phyloP scores from a whole-genome alignment of 192 early-diverging fungal genomes.

The Coemansia sp. region DNA sequence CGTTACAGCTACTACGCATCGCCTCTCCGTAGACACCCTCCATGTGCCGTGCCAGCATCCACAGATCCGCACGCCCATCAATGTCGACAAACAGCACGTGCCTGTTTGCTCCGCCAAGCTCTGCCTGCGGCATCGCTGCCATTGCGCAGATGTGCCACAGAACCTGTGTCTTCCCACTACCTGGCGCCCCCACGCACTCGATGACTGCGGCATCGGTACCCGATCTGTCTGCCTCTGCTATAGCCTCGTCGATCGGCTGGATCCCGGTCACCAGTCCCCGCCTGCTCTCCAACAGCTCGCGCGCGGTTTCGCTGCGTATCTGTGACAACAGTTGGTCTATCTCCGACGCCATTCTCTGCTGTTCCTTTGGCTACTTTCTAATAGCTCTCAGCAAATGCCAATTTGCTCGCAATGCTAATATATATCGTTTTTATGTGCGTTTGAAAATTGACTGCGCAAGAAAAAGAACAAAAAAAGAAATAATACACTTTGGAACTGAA shows the following conservation, averaged over 20 bases:
- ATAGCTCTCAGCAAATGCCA: too few species aligned
- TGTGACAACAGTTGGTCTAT: constrained; percentile 31
- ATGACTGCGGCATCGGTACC: constrained; percentile 9
- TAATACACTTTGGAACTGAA: too few species aligned
- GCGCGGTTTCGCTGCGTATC: constrained; percentile 27
- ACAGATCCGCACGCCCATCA: constrained; percentile 28
- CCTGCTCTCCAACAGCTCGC: constrained; percentile 5
- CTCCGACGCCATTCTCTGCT: constrained; percentile 22
- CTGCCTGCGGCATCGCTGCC: constrained; percentile 5
- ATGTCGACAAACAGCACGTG: constrained; percentile 34
- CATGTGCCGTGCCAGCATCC: constrained; percentile 15
- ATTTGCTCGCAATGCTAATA: too few species aligned
- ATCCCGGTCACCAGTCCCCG: not conserved
- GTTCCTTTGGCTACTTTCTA: not conserved
- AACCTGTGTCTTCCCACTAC: constrained; percentile 46
- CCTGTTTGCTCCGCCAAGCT: not conserved
- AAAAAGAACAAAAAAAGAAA: not conserved
- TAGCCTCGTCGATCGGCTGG: constrained; percentile 15
- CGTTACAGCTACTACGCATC: not conserved
- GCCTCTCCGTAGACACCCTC: not conserved
- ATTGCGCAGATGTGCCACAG: constrained; percentile 34
- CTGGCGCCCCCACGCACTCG: constrained; percentile 35
- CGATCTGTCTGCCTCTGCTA: constrained; percentile 17
- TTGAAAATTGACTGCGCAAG: not conserved
- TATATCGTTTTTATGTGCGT: not conserved